Conservation (phyloP, 192 early-diverging fungal genomes). For the Gryganskiella cystojenkinii region DNA sequence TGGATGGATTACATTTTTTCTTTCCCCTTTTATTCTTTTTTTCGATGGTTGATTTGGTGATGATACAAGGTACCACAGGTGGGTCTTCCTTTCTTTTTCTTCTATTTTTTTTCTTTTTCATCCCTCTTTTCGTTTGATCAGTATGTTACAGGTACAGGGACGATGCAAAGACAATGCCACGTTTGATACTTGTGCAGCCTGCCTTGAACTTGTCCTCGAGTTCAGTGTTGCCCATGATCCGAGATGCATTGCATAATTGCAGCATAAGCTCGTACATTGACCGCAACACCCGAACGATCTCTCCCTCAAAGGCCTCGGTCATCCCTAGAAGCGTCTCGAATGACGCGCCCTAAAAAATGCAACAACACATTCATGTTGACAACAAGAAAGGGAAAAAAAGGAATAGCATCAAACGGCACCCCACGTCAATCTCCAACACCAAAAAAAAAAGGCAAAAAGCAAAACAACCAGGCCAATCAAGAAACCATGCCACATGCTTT, state of each 20-base stretch:
- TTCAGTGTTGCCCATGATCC: conserved; percentile 90
- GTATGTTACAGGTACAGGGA: conserved; percentile 80
- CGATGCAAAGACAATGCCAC: conserved; percentile 93
- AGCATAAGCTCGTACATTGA: conserved; percentile 88
- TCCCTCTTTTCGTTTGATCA: too few species aligned
- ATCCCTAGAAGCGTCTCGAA: conserved; percentile 91
- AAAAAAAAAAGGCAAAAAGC: conserved; percentile 83
- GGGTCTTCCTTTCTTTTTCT: too few species aligned
- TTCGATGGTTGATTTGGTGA: too few species aligned
- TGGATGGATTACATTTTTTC: too few species aligned
- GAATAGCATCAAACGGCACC: background rate
- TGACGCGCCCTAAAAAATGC: conserved; percentile 75
- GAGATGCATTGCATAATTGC: conserved; percentile 88
- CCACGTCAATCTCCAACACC: conserved; percentile 61
- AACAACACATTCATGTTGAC: conserved; percentile 65
- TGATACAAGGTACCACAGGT: too few species aligned
- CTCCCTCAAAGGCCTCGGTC: conserved; percentile 94
- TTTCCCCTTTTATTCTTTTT: too few species aligned
- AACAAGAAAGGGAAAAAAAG: background rate
- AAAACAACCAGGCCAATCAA: too few species aligned
- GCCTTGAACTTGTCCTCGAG: conserved; percentile 93
- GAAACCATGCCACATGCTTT: too few species aligned
- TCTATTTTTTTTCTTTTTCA: too few species aligned
- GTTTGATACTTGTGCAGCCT: conserved; percentile 85
- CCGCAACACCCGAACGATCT: conserved; percentile 85